Evolutionary conservation across 257 asterid genomes (phyloP).

Genomic region (Galeopsis tetrahit): DNA sequence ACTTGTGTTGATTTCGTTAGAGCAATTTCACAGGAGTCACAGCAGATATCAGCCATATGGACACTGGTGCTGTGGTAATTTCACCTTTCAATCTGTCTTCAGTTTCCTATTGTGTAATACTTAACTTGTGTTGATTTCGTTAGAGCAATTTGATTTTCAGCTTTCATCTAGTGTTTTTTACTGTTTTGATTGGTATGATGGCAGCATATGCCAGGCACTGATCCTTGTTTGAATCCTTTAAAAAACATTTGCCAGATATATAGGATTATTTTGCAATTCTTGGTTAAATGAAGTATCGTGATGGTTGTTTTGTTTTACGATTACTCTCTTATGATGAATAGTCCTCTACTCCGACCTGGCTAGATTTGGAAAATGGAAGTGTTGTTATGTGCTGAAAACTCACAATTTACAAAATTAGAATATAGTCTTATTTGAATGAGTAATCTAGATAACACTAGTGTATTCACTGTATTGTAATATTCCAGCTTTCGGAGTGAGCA

Average conservation of each 20-base stretch:
- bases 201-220: background rate
- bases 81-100: slow-evolving; percentile 9
- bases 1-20: too few species aligned
- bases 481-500: background rate
- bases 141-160: background rate
- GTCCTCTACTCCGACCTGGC: background rate
- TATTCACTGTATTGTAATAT: slow-evolving; percentile 2
- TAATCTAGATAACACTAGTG: background rate
- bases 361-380: slow-evolving; percentile 6
- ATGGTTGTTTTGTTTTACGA: background rate
- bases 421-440: slow-evolving; percentile 6
- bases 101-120: background rate
- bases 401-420: background rate
- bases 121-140: slow-evolving; percentile 3
- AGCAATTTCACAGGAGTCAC: slow-evolving; percentile 97
- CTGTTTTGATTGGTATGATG: background rate
- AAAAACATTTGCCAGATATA: background rate
- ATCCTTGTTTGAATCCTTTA: slow-evolving; percentile 2
- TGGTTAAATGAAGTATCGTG: background rate
- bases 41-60: slow-evolving; percentile 95
- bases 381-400: slow-evolving; percentile 4
- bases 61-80: slow-evolving; percentile 89
- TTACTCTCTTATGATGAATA: background rate
- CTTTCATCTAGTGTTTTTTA: too few species aligned
- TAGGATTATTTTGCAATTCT: background rate